phyloP scores from a whole-genome alignment of 129 eudicot species.

The Pulicaria dysenterica region DNA sequence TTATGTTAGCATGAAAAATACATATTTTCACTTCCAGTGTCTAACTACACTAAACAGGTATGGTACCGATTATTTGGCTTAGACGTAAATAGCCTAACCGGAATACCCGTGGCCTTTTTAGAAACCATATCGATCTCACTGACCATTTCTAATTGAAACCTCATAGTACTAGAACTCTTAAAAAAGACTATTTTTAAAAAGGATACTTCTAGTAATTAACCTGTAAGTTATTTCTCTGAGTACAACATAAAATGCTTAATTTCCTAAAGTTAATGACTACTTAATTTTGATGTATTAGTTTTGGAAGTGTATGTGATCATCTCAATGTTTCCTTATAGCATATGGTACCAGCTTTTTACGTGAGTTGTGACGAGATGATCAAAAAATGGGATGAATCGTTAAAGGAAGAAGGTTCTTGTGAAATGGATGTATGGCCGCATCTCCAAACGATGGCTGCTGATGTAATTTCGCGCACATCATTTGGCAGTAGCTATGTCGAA shows the following conservation, averaged over 20 bases:
- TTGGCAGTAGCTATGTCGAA: constrained; percentile 22
- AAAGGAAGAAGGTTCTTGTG: neutral
- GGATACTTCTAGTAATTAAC: too few species aligned
- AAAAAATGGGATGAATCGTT: constrained; percentile 19
- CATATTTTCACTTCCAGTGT: too few species aligned
- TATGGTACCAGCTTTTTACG: constrained; percentile 20
- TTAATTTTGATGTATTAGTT: neutral
- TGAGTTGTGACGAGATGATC: constrained; percentile 9
- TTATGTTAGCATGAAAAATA: too few species aligned
- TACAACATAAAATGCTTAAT: neutral
- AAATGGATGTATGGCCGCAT: constrained; percentile 23
- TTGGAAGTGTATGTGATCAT: neutral
- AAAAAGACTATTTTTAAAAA: too few species aligned
- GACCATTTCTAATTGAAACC: too few species aligned
- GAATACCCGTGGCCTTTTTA: too few species aligned
- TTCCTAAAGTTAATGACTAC: neutral
- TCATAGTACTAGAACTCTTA: too few species aligned
- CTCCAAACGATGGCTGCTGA: constrained; percentile 8
- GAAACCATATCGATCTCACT: too few species aligned
- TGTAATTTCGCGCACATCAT: constrained; percentile 15
- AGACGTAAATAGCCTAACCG: too few species aligned
- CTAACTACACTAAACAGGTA: too few species aligned
- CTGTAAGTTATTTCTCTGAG: too few species aligned
- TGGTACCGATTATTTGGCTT: too few species aligned
- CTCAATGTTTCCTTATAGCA: constrained; percentile 1